phyloP scores from a whole-genome alignment of 2,329 filamentous ascomycete species.

The Pezicula carpinea region DNA sequence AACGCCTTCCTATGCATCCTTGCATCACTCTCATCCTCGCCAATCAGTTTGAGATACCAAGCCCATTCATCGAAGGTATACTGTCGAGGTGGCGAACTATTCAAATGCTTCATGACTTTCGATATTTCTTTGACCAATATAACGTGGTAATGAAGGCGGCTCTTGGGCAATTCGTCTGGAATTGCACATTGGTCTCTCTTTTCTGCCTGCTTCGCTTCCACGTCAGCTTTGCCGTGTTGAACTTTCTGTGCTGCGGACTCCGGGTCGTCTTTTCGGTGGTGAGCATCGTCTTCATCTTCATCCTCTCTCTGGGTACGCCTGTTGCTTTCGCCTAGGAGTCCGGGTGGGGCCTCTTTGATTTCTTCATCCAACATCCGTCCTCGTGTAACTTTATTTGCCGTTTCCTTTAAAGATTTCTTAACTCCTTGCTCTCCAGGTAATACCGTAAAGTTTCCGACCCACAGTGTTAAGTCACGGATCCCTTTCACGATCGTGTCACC shows the following conservation, averaged over 20 bases:
- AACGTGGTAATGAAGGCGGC: slow-evolving; percentile 45
- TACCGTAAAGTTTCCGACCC: slow-evolving; percentile 55
- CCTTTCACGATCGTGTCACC: slow-evolving; percentile 75
- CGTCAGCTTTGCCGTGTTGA: slow-evolving; percentile 6
- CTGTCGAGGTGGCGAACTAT: slow-evolving; percentile 49
- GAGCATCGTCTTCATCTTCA: slow-evolving; percentile 15
- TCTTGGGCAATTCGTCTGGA: slow-evolving; percentile 25
- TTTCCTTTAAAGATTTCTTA: slow-evolving; percentile 38
- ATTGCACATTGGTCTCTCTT: slow-evolving; percentile 12
- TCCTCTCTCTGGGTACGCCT: slow-evolving; percentile 22
- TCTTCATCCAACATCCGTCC: slow-evolving; percentile 38
- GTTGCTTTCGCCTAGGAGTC: slow-evolving; percentile 33
- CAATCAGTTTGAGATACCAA: slow-evolving; percentile 76
- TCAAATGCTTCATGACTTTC: slow-evolving; percentile 58
- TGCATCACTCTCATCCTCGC: slow-evolving; percentile 52
- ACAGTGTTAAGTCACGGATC: slow-evolving; percentile 50
- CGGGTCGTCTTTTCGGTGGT: slow-evolving; percentile 14
- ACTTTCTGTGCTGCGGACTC: slow-evolving; percentile 17
- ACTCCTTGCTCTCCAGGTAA: slow-evolving; percentile 52
- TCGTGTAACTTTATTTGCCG: slow-evolving; percentile 37
- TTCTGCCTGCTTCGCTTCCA: slow-evolving; percentile 9
- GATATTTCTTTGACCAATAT: slow-evolving; percentile 71
- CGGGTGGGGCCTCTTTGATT: slow-evolving; percentile 35
- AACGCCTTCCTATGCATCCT: slow-evolving; percentile 41
- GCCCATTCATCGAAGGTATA: slow-evolving; percentile 87